Percentiles rank a stretch among this genome's conserved stretches.
Conservation (phyloP, 2,329 filamentous ascomycete species). For the Pseudocercospora fuligena region DNA sequence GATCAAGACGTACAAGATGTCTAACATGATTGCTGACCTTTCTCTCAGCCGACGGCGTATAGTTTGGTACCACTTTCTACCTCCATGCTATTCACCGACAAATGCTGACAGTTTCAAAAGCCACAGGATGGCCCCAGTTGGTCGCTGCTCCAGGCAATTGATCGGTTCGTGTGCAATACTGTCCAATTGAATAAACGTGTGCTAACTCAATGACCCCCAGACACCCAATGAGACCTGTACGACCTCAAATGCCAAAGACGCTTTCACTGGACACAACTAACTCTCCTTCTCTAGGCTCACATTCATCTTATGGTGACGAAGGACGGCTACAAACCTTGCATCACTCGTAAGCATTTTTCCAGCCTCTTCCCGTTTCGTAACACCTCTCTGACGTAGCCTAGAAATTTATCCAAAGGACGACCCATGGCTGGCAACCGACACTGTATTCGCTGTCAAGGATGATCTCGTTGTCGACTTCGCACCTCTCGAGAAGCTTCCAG, state of each 20-base stretch:
- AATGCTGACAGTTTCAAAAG: conserved; percentile 47
- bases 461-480: conserved; percentile 63
- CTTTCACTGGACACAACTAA: too few species aligned
- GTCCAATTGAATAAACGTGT: too few species aligned
- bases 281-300: too few species aligned
- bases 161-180: conserved; percentile 30
- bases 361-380: too few species aligned
- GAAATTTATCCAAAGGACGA: conserved; percentile 65
- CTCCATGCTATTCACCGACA: too few species aligned
- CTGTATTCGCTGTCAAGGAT: conserved; percentile 66
- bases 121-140: conserved; percentile 66
- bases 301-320: conserved; percentile 46
- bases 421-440: conserved; percentile 62
- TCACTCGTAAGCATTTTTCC: conserved; percentile 13
- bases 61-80: too few species aligned
- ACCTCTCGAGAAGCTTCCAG: conserved; percentile 58
- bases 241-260: too few species aligned
- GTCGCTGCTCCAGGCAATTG: conserved; percentile 58
- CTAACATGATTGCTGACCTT: too few species aligned
- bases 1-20: too few species aligned
- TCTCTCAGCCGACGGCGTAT: conserved; percentile 65
- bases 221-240: too few species aligned
- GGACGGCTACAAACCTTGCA: conserved; percentile 31
- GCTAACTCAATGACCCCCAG: too few species aligned
- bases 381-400: conserved; percentile 45